A percentile compares a stretch with the other conserved stretches of the same genome.
Conservation (phyloP, 495 filamentous ascomycete genomes). For the Jackrogersella minutella region DNA sequence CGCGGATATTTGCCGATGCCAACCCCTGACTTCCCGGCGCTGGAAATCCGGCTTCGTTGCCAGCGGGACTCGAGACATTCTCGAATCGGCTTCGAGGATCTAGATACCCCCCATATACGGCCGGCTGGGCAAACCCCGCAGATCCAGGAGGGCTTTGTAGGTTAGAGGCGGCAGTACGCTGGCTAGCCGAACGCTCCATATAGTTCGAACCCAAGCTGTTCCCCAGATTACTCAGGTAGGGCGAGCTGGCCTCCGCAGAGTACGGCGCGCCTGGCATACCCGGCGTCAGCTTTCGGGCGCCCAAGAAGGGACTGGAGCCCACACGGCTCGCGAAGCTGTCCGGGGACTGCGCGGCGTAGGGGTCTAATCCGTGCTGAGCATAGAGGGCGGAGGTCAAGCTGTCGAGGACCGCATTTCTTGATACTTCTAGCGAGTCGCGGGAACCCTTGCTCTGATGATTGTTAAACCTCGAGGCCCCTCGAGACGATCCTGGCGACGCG, state of each 20-base stretch:
- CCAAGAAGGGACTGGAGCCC: conserved; percentile 8
- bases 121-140: conserved; percentile 14
- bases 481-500: not conserved
- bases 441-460: conserved; percentile 20
- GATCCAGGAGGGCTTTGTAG: conserved; percentile 22
- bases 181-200: conserved; percentile 33
- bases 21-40: conserved; percentile 5
- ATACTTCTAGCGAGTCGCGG: conserved; percentile 30
- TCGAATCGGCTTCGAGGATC: not conserved
- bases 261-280: conserved; percentile 1
- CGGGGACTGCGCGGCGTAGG: conserved; percentile 1
- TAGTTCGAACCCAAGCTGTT: conserved; percentile 8
- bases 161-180: not conserved
- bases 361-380: conserved; percentile 38
- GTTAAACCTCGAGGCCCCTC: not conserved
- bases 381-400: conserved; percentile 34
- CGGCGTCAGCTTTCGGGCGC: conserved; percentile 7
- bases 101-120: not conserved
- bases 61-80: conserved; percentile 18
- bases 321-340: conserved; percentile 1
- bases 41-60: conserved; percentile 8
- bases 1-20: not conserved
- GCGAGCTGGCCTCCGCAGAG: conserved; percentile 6
- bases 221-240: conserved; percentile 4
- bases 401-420: conserved; percentile 40